phyloP scores from a whole-genome alignment of 1,284 basidiomycete genomes.

The Trichosporon ovoides region DNA sequence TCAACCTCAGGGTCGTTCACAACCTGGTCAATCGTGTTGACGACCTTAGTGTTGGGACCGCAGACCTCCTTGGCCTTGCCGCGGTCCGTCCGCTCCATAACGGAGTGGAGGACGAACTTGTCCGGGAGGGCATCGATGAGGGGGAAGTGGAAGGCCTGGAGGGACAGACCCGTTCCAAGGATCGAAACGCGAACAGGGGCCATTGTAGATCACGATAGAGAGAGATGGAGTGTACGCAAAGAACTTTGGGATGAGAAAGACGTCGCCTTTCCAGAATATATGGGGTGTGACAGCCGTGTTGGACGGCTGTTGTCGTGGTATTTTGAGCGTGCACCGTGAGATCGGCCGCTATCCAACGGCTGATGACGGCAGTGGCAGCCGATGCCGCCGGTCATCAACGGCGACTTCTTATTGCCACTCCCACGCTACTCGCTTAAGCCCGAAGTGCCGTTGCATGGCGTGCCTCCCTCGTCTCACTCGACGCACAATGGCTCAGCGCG shows the following conservation, averaged over 20 bases:
- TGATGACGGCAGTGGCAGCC: neutral
- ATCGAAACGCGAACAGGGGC: conserved; percentile 63
- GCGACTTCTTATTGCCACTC: neutral
- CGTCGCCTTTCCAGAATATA: no score
- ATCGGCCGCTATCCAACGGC: neutral
- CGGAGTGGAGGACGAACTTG: conserved; percentile 64
- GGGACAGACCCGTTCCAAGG: conserved; percentile 70
- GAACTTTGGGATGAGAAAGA: no score
- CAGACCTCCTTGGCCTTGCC: conserved; percentile 31
- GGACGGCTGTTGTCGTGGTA: neutral
- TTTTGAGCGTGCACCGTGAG: neutral
- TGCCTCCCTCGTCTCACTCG: neutral
- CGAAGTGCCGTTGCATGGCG: neutral
- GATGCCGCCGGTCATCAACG: neutral
- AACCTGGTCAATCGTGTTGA: conserved; percentile 44
- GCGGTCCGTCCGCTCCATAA: conserved; percentile 49
- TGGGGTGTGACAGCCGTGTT: no score
- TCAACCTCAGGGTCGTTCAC: conserved; percentile 48
- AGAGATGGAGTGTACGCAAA: neutral
- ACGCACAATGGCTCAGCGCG: neutral
- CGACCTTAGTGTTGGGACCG: conserved; percentile 42
- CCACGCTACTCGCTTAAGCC: neutral
- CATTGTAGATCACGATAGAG: conserved; percentile 6
- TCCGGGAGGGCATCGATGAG: conserved; percentile 70
- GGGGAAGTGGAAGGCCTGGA: conserved; percentile 71